Evolutionary conservation across 139 green algal genomes (phyloP).

Genomic region (Desmodesmus armatus): DNA sequence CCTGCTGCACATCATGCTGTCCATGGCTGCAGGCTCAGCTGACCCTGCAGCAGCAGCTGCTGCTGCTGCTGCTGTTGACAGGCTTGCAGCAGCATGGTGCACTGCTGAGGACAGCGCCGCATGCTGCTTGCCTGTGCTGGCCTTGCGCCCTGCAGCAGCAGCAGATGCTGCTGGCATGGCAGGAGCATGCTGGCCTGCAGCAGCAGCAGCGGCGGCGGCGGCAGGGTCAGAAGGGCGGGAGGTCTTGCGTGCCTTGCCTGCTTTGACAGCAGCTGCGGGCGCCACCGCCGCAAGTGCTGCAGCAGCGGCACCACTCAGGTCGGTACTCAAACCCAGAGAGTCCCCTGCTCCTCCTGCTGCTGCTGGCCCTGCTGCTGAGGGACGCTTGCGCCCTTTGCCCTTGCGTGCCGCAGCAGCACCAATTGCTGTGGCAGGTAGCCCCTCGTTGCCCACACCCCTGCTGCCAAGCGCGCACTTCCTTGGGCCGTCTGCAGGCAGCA

Average conservation of each 20-base stretch:
- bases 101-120: neutral
- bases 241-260: neutral
- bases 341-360: neutral
- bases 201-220: neutral
- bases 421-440: neutral
- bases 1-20: slow-evolving; percentile 7
- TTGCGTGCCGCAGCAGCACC: neutral
- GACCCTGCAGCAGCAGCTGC: neutral
- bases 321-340: neutral
- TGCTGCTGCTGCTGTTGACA: neutral
- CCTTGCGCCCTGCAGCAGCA: no score
- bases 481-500: neutral
- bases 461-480: neutral
- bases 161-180: no score
- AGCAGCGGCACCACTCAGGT: neutral
- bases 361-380: neutral
- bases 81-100: slow-evolving; percentile 1
- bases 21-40: neutral
- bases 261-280: slow-evolving; percentile 34
- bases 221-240: neutral
- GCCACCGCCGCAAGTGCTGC: slow-evolving; percentile 8
- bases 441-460: neutral
- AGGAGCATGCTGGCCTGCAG: no score
- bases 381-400: neutral
- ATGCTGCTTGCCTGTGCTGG: neutral